Evolutionary conservation across 352 stramenopile genomes (phyloP).

Genomic region (Globisporangium parvum): DNA sequence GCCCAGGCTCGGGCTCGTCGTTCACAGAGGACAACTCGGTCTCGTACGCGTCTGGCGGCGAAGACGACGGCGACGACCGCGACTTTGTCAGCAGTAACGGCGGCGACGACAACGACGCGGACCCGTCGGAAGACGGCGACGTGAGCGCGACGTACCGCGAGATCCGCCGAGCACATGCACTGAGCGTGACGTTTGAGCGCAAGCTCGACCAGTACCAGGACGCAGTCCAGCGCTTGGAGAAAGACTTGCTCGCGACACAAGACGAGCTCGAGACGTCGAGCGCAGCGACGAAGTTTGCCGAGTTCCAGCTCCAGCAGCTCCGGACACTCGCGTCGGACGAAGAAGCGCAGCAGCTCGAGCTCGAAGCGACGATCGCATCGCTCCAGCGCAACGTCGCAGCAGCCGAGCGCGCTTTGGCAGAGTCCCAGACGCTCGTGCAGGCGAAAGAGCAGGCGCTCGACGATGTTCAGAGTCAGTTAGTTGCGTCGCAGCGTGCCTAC

Average conservation of each 20-base stretch:
- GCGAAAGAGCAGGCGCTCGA: conserved; percentile 9
- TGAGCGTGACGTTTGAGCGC: conserved; percentile 54
- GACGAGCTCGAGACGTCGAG: conserved; percentile 80
- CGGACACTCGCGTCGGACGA: conserved; percentile 50
- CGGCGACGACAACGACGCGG: conserved; percentile 36
- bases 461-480: conserved; percentile 3
- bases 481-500: neutral
- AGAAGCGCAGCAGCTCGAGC: conserved; percentile 27
- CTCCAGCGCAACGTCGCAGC: conserved; percentile 16
- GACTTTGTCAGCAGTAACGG: conserved; percentile 14
- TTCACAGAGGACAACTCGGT: conserved; percentile 62
- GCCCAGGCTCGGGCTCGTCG: conserved; percentile 54
- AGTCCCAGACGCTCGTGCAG: conserved; percentile 4
- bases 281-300: conserved; percentile 69
- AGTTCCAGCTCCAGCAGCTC: conserved; percentile 75
- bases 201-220: conserved; percentile 74
- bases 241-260: conserved; percentile 47
- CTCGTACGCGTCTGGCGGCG: conserved; percentile 42
- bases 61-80: conserved; percentile 24
- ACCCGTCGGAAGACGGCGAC: conserved; percentile 31
- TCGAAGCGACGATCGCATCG: conserved; percentile 15
- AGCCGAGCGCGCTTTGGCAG: conserved; percentile 4
- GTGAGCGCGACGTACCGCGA: conserved; percentile 37
- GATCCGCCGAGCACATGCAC: conserved; percentile 49
- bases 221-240: conserved; percentile 61